Evolutionary conservation across 495 filamentous ascomycete genomes (phyloP).

Genomic region (Cudoniella acicularis): DNA sequence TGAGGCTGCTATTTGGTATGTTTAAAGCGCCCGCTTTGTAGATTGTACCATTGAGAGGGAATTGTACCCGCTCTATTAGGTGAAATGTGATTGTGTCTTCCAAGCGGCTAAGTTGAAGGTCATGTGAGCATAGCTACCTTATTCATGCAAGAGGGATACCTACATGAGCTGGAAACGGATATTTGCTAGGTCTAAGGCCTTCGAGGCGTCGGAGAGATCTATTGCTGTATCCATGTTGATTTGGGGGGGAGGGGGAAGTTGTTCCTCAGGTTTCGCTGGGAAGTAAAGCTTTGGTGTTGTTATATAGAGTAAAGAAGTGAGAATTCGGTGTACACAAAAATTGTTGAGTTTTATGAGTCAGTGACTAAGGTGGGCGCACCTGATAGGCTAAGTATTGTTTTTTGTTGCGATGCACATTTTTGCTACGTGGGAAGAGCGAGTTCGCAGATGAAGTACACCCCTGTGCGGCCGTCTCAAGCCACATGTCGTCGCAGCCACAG

Average conservation of each 20-base stretch:
- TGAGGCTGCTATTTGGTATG: constrained; percentile 68
- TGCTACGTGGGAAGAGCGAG: not conserved
- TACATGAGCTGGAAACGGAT: constrained; percentile 97
- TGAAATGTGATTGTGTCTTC: constrained; percentile 99
- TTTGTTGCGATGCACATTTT: too few relatives aligned
- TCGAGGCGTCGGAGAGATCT: constrained; percentile 75
- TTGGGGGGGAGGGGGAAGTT: too few relatives aligned
- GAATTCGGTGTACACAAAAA: too few relatives aligned
- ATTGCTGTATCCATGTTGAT: constrained; percentile 85
- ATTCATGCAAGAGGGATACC: constrained; percentile 28
- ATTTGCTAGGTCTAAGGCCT: constrained; percentile 84
- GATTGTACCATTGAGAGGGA: constrained; percentile 86
- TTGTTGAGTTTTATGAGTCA: not conserved
- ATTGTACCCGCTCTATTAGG: constrained; percentile 96
- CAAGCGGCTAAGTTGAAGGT: constrained; percentile 60
- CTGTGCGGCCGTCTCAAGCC: constrained; percentile 4
- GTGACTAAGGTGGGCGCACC: too few relatives aligned
- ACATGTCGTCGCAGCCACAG: not conserved
- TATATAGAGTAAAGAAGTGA: too few relatives aligned
- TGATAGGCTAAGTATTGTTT: too few relatives aligned
- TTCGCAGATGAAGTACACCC: not conserved
- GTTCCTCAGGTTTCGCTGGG: too few relatives aligned
- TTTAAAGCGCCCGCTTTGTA: constrained; percentile 76
- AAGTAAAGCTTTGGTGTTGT: too few relatives aligned
- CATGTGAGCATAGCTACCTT: constrained; percentile 2